These are phyloP conservation scores for Exophiala spinifera DNA, from an alignment of 2,329 filamentous ascomycete species.

Conservation along the genomic window DNA sequence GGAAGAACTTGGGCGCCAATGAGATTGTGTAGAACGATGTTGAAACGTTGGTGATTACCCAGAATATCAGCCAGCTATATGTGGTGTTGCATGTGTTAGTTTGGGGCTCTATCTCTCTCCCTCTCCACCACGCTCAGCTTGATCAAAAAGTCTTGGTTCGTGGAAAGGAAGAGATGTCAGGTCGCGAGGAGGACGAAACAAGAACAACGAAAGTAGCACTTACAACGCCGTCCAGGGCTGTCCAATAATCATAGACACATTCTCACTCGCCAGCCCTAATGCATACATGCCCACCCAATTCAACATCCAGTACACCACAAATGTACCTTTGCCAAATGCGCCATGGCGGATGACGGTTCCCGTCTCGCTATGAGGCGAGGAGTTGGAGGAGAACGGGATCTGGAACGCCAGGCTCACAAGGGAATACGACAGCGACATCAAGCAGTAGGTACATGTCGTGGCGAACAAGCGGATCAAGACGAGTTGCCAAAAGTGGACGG, in stretches of 20 bases:
- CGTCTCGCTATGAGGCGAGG: conserved; percentile 39
- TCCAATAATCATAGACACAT: conserved; percentile 61
- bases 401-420: conserved; percentile 62
- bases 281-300: conserved; percentile 63
- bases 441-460: conserved; percentile 57
- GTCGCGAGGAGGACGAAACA: too few species aligned
- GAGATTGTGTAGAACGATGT: conserved; percentile 60
- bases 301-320: conserved; percentile 62
- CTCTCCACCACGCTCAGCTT: too few species aligned
- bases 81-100: not conserved
- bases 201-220: not conserved
- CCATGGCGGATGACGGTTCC: conserved; percentile 43
- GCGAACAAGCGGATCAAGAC: conserved; percentile 42
- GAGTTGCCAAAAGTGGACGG: conserved; percentile 57
- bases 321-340: conserved; percentile 57
- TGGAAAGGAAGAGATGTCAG: too few species aligned
- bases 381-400: conserved; percentile 57
- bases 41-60: conserved; percentile 64
- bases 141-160: too few species aligned
- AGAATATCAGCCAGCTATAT: conserved; percentile 61
- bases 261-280: conserved; percentile 62
- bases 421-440: conserved; percentile 62
- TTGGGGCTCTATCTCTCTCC: too few species aligned
- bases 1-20: conserved; percentile 57
- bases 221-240: conserved; percentile 55